phyloP scores from a whole-genome alignment of 1,284 basidiomycete species.

The Pseudozyma sp. region DNA sequence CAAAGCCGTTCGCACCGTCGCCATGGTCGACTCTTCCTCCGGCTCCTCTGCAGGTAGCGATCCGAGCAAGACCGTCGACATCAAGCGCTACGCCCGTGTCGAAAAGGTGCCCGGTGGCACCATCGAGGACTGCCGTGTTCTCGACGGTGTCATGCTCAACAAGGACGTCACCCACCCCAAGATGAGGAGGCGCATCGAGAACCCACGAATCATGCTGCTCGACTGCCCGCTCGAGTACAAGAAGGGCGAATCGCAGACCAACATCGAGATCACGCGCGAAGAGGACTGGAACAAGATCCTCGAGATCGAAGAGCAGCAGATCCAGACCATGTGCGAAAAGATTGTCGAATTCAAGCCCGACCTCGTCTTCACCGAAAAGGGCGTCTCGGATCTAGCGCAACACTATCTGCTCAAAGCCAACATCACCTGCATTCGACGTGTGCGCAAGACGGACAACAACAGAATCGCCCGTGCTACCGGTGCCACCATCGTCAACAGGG shows the following conservation, averaged over 20 bases:
- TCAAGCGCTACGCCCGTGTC: constrained; percentile 96
- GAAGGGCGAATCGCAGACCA: constrained; percentile 98
- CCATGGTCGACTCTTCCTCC: constrained; percentile 70
- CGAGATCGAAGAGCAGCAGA: constrained; percentile 97
- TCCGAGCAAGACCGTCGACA: constrained; percentile 79
- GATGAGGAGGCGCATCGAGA: constrained; percentile 91
- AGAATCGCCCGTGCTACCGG: constrained; percentile 95
- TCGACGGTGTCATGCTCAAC: constrained; percentile 95
- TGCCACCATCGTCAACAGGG: constrained; percentile 94
- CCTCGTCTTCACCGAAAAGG: constrained; percentile 96
- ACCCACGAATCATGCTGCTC: constrained; percentile 88
- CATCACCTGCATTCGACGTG: constrained; percentile 90
- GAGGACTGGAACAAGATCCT: constrained; percentile 92
- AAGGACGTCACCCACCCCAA: constrained; percentile 99
- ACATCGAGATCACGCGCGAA: constrained; percentile 97
- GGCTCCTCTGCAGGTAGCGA: constrained; percentile 23
- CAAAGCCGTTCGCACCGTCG: constrained; percentile 88
- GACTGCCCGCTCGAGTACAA: constrained; percentile 99
- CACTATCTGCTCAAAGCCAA: constrained; percentile 89
- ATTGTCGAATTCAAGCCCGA: constrained; percentile 95
- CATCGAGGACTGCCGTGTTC: constrained; percentile 89
- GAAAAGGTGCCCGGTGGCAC: constrained; percentile 98
- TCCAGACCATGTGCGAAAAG: constrained; percentile 86
- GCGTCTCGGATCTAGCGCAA: constrained; percentile 91
- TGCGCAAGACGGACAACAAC: constrained; percentile 98